Base-by-base conservation (phyloP, 352 stramenopile genomes). In the Globisporangium lucens region DNA sequence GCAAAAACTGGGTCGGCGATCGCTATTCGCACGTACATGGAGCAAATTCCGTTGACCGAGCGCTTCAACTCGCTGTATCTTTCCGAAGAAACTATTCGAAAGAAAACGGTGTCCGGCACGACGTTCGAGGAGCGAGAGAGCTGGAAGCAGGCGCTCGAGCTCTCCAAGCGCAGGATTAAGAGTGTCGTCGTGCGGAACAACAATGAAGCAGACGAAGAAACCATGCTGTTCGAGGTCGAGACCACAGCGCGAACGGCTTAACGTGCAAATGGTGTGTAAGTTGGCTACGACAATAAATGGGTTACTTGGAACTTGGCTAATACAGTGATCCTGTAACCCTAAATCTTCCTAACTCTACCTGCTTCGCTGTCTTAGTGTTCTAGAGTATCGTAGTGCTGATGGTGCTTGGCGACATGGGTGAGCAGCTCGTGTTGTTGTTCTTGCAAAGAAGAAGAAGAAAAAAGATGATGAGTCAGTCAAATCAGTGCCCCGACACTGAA, bases 161-260 rank as follows among this genome's bases (percentile, higher is more conserved):
- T 86, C 65, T 82, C 80, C 8, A 93, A 91, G 67, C 74, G 82
- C 30, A 70, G 84, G 35, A 65, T 88, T 47, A 74, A 86, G 52
- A 70, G 53, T 43, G 68, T 75, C 3, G 35, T 74, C 29, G 38
- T 85, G 36, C 72, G 61, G 2, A 6, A 63, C n/a, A 46, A 12
- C 13, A 52, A 36, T 13, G 47, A 52, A 33, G 35, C 27, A 29
- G 29, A 70, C 36, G 49, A 58, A 2, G 24, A 29, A 4, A 38
- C 9, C 10, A 15, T 56, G 29, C 63, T 70, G 29, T 70, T 70
- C 35, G 65, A 70, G 38, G 38, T 75, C n/a, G 70, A 75, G 66
- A 75, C 70, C 1, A 75, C 61, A 2, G 62, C 66, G 27, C 65
- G 66, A 27, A 64, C 36, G 13, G 43, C 15, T 30, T 17, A 63